Conservation (phyloP, 2,329 filamentous ascomycete genomes). For the Fusarium sp. region DNA sequence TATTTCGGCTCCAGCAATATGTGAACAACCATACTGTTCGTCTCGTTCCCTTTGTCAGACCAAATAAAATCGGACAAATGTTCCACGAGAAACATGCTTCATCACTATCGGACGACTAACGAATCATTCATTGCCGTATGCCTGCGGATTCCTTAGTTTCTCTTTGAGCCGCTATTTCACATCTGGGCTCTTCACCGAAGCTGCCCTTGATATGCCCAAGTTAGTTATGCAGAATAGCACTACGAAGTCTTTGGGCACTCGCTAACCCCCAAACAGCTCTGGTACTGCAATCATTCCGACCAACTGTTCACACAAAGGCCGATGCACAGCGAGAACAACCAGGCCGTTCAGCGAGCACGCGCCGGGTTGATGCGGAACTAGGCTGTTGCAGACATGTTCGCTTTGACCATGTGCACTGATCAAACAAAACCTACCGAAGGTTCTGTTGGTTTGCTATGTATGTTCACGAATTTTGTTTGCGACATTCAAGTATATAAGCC, state of each 20-base stretch:
- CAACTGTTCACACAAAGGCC: constrained; percentile 25
- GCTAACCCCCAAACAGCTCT: constrained; percentile 20
- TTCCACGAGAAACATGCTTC: constrained; percentile 44
- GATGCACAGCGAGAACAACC: neutral
- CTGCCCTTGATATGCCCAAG: constrained; percentile 1
- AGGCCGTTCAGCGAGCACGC: neutral
- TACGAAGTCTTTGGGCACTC: constrained; percentile 1
- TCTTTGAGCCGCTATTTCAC: constrained; percentile 12
- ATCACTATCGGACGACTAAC: constrained; percentile 33
- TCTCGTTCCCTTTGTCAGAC: constrained; percentile 49
- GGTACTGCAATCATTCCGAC: neutral
- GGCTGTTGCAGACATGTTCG: constrained; percentile 21
- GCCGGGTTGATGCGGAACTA: constrained; percentile 4
- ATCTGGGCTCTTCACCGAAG: neutral
- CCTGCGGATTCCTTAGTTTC: constrained; percentile 3
- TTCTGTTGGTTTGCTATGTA: neutral
- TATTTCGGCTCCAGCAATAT: constrained; percentile 42
- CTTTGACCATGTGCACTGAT: neutral
- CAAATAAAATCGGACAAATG: constrained; percentile 54
- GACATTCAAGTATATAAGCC: constrained; percentile 25
- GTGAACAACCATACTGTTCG: constrained; percentile 47
- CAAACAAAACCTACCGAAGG: neutral
- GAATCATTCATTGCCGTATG: constrained; percentile 11
- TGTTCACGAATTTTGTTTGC: constrained; percentile 1
- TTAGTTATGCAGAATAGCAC: constrained; percentile 14